phyloP scores from a whole-genome alignment of 2,329 filamentous ascomycete genomes.

The Waltergamsia citrina region DNA sequence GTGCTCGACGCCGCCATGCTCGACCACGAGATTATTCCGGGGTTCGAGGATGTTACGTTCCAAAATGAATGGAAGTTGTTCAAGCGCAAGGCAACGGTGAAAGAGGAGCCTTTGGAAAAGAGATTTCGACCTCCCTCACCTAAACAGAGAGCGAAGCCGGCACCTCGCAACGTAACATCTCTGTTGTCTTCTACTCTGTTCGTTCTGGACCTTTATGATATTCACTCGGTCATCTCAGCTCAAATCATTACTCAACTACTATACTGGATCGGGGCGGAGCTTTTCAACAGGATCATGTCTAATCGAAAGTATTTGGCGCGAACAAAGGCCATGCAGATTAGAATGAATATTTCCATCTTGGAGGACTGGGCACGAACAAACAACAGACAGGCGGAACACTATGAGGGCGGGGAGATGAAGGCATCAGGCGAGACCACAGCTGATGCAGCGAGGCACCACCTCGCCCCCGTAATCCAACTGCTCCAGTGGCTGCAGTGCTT shows the following conservation, averaged over 20 bases:
- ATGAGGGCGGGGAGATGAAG: constrained; percentile 81
- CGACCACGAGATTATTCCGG: constrained; percentile 95
- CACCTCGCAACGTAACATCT: constrained; percentile 91
- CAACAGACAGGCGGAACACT: constrained; percentile 91
- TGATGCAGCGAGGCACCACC: constrained; percentile 73
- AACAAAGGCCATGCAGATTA: constrained; percentile 98
- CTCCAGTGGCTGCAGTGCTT: constrained; percentile 98
- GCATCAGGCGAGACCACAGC: constrained; percentile 80
- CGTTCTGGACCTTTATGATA: constrained; percentile 95
- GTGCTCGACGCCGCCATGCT: constrained; percentile 89
- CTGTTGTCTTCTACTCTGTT: constrained; percentile 92
- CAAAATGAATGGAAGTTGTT: constrained; percentile 99
- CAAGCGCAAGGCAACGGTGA: constrained; percentile 80
- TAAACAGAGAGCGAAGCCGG: constrained; percentile 82
- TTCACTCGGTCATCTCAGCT: constrained; percentile 90
- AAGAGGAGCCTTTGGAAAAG: constrained; percentile 85
- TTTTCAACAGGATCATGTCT: constrained; percentile 97
- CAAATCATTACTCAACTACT: constrained; percentile 88
- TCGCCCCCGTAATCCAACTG: constrained; percentile 85
- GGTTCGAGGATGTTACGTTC: constrained; percentile 92
- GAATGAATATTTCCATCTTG: constrained; percentile 92
- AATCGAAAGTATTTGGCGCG: constrained; percentile 89
- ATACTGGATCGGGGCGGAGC: constrained; percentile 92
- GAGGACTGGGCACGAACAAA: constrained; percentile 95
- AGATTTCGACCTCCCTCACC: constrained; percentile 87